These are phyloP conservation scores for Erodium chrysanthum DNA, from an alignment of 441 rosid genomes.

Conservation along the genomic window DNA sequence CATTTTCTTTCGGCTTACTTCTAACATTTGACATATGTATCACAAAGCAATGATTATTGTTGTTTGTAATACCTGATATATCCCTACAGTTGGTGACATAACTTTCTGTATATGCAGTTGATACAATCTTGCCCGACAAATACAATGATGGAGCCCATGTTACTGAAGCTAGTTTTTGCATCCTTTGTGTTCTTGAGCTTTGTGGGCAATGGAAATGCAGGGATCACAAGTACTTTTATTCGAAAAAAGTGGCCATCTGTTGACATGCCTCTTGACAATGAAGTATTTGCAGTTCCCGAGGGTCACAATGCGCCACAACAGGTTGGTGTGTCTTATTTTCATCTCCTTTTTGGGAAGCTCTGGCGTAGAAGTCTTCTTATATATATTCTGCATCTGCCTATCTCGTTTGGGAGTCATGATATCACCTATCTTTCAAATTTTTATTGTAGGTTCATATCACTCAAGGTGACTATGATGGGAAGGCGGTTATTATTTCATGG, in stretches of 20 bases:
- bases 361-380: background rate
- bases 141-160: conserved; percentile 24
- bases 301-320: conserved; percentile 70
- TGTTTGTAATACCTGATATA: background rate
- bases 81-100: background rate
- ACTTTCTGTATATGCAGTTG: conserved; percentile 15
- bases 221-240: conserved; percentile 41
- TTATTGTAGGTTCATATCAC: conserved; percentile 68
- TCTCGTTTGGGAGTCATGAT: too few relatives aligned
- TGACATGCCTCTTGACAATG: conserved; percentile 52
- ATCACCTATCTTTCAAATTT: conserved; percentile 1
- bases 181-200: conserved; percentile 30
- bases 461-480: conserved; percentile 91
- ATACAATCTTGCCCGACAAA: conserved; percentile 16
- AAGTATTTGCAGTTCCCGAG: conserved; percentile 45
- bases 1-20: background rate
- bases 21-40: background rate
- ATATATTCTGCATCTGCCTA: too few relatives aligned
- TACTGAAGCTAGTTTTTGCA: conserved; percentile 25
- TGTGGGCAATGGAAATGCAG: conserved; percentile 30
- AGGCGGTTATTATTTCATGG: conserved; percentile 83
- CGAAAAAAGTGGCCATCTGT: conserved; percentile 53
- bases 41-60: background rate
- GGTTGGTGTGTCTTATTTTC: conserved; percentile 19
- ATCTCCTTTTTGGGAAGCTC: background rate